Base-by-base conservation (phyloP, 2,329 filamentous ascomycete genomes). In the Pseudogymnoascus sp. region DNA sequence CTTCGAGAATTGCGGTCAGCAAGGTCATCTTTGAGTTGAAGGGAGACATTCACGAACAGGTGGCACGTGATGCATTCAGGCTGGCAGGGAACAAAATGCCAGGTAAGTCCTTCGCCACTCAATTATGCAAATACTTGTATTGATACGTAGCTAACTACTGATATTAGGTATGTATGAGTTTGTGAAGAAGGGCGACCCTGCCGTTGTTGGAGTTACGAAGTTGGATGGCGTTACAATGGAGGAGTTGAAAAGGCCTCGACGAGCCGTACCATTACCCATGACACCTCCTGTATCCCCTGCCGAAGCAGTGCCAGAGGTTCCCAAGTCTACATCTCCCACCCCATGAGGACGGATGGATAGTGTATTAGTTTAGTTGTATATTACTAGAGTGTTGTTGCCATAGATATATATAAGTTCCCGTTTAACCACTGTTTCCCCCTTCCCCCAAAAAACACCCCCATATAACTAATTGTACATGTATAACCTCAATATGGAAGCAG, bases 1-100 rank as follows among this genome's bases (percentile, higher is more conserved):
- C 93, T 4, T 86, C 89, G 22, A 87, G 93, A 76, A 87, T 98
- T 69, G 87, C 91, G 7, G 91, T 98, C 61, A 96, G 90, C 77
- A 90, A 95, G 75, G 86, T 99, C 59, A 81, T 97, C 19, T 96
- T 99, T 69, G 95, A 99, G 78, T 78, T 99, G 69, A 92, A 91
- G 76, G 95, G 95, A 53, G 85, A 92, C 70, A 74, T 98, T 67
- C 95, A 99, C 83, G 95, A 99, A 80, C 90, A 96, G 79, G 87
- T 99, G 68, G 93, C 90, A 22, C 86, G 88, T 69, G 95, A 99
- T 80, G 95, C 95, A 33, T 96, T 99, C 78, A 85, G 95, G 67
- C 79, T 99, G 74, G 95, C 95, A 14, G 95, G 91, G 43, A 91
- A 96, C 77, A 99, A 99, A 80, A 80, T 99, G 76, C 95, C 95